These are phyloP conservation scores for Chalaropsis thielavioides DNA, from an alignment of 2,329 filamentous ascomycete species.

Conservation along the genomic window DNA sequence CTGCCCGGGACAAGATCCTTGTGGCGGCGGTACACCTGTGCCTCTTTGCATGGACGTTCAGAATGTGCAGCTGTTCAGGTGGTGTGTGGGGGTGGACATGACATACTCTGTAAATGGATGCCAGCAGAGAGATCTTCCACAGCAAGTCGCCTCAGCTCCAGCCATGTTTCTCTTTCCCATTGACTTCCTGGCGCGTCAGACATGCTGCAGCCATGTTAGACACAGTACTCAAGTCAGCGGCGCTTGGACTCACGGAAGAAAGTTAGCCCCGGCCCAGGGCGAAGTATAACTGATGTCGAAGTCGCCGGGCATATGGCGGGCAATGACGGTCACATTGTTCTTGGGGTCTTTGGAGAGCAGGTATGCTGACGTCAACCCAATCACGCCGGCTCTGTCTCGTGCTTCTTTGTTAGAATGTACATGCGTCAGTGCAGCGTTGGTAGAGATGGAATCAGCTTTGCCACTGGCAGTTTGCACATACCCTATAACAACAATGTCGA, in stretches of 20 bases:
- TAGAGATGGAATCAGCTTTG: not conserved
- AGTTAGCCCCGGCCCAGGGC: slow-evolving; percentile 77
- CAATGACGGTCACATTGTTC: slow-evolving; percentile 51
- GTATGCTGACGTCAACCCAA: slow-evolving; percentile 37
- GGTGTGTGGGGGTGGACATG: not conserved
- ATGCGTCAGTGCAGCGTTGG: not conserved
- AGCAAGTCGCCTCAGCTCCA: slow-evolving; percentile 44
- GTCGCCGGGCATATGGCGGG: slow-evolving; percentile 88
- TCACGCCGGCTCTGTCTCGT: slow-evolving; percentile 32
- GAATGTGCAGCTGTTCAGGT: not conserved
- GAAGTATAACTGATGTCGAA: slow-evolving; percentile 84
- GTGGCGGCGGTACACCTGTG: slow-evolving; percentile 38
- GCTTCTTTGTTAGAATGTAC: slow-evolving; percentile 2
- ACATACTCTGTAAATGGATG: slow-evolving; percentile 58
- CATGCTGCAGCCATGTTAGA: slow-evolving; percentile 28
- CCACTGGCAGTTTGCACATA: not conserved
- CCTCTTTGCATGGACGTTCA: slow-evolving; percentile 26
- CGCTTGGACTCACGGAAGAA: slow-evolving; percentile 44
- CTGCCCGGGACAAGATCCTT: slow-evolving; percentile 39
- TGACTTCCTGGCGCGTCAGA: slow-evolving; percentile 29
- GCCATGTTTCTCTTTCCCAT: slow-evolving; percentile 53
- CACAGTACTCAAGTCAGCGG: not conserved
- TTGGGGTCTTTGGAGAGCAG: slow-evolving; percentile 32
- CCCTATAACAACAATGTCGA: slow-evolving; percentile 17
- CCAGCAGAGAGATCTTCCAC: slow-evolving; percentile 60